Evolutionary conservation across 2,329 filamentous ascomycete species (phyloP).

Genomic region (Pseudopithomyces maydicus): DNA sequence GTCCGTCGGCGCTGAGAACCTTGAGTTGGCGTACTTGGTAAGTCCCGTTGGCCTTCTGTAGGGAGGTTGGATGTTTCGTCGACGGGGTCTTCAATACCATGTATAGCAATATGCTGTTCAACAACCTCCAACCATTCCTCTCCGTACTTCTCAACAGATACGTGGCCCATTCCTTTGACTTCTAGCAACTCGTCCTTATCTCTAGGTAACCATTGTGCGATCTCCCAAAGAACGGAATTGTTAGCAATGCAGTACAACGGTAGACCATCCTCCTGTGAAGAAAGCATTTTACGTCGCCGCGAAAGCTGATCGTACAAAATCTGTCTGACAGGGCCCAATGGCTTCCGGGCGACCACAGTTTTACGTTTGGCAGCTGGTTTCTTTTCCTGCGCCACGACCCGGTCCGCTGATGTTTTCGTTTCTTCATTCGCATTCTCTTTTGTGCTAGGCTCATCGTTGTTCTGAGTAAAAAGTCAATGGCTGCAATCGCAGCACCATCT

Average conservation of each 20-base stretch:
- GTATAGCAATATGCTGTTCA: slow-evolving; percentile 9
- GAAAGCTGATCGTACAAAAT: slow-evolving; percentile 25
- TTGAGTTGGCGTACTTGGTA: slow-evolving; percentile 4
- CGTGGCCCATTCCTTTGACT: slow-evolving; percentile 32
- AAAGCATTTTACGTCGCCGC: slow-evolving; percentile 23
- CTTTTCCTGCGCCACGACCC: background rate
- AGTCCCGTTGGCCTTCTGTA: background rate
- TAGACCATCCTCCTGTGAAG: slow-evolving; percentile 14
- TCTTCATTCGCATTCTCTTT: background rate
- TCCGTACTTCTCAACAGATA: slow-evolving; percentile 28
- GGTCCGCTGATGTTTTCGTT: background rate
- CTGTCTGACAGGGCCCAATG: slow-evolving; percentile 20
- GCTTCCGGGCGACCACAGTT: background rate
- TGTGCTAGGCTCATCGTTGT: background rate
- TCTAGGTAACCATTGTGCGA: slow-evolving; percentile 30
- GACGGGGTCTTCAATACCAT: background rate
- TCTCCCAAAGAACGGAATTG: slow-evolving; percentile 25
- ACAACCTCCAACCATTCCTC: slow-evolving; percentile 34
- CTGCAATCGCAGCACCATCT: slow-evolving; percentile 18
- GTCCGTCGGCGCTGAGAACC: background rate
- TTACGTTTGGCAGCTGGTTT: background rate
- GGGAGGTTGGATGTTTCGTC: background rate
- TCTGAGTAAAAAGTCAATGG: slow-evolving; percentile 26
- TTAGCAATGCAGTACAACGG: slow-evolving; percentile 21
- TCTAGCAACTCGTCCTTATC: slow-evolving; percentile 21